These are phyloP conservation scores for Cytidiella melzeri DNA, from an alignment of 768 basidiomycete genomes.

Conservation along the genomic window DNA sequence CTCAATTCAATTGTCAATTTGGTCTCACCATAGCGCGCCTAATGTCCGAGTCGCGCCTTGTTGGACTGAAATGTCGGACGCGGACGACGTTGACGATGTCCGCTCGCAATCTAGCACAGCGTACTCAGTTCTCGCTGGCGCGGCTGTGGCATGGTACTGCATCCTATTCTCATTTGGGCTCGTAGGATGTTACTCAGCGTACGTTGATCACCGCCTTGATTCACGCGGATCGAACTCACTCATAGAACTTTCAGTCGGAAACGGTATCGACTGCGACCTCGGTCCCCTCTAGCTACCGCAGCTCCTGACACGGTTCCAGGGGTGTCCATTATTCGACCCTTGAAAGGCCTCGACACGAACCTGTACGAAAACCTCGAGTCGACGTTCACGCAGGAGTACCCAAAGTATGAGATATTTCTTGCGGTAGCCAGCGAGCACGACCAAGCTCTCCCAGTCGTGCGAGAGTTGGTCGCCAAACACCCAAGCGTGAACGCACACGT, in stretches of 20 bases:
- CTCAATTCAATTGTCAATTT: not conserved
- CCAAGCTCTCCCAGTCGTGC: constrained; percentile 80
- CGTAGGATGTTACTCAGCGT: constrained; percentile 25
- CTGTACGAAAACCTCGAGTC: constrained; percentile 95
- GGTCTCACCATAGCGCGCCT: not conserved
- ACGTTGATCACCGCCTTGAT: constrained; percentile 9
- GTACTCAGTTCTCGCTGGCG: constrained; percentile 14
- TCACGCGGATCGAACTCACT: not conserved
- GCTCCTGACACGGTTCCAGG: constrained; percentile 56
- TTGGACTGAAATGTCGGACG: constrained; percentile 2
- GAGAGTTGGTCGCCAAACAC: constrained; percentile 72
- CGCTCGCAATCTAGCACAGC: not conserved
- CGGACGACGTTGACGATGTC: constrained; percentile 9
- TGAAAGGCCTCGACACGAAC: constrained; percentile 93
- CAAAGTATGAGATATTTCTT: constrained; percentile 86
- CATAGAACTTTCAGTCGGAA: constrained; percentile 47
- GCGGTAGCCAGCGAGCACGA: constrained; percentile 87
- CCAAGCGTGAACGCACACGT: constrained; percentile 67
- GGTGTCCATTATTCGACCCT: constrained; percentile 88
- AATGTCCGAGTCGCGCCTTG: not conserved
- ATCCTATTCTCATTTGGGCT: constrained; percentile 35
- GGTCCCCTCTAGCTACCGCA: constrained; percentile 52
- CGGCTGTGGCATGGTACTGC: constrained; percentile 32
- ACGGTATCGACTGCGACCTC: constrained; percentile 65
- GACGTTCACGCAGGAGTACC: constrained; percentile 87